These are phyloP conservation scores for Gaeumannomyces tritici DNA, from an alignment of 2,329 filamentous ascomycete genomes.

Conservation along the genomic window DNA sequence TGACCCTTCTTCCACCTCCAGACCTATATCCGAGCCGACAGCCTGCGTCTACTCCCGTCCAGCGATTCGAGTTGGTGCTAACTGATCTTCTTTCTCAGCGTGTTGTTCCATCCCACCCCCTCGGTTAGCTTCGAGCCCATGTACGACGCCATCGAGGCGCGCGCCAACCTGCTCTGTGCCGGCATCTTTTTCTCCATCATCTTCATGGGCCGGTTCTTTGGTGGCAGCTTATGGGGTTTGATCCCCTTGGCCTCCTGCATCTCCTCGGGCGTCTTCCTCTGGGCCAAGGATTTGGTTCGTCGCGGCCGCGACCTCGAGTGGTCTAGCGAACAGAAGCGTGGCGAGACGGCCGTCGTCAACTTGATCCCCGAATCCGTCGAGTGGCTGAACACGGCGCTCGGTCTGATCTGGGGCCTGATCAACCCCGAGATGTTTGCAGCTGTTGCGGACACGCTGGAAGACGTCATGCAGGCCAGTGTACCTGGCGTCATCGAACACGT, in stretches of 20 bases:
- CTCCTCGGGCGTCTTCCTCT: slow-evolving; percentile 72
- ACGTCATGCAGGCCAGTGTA: slow-evolving; percentile 94
- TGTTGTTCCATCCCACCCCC: slow-evolving; percentile 91
- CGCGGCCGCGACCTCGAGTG: slow-evolving; percentile 80
- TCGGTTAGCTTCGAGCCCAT: slow-evolving; percentile 84
- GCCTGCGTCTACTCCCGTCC: too few species aligned
- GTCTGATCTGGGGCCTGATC: slow-evolving; percentile 79
- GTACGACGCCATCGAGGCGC: slow-evolving; percentile 65
- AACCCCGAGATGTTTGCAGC: slow-evolving; percentile 93
- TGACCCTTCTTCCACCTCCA: too few species aligned
- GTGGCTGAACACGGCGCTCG: slow-evolving; percentile 89
- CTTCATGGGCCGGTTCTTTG: slow-evolving; percentile 69
- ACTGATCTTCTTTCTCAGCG: too few species aligned
- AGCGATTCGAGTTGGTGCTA: too few species aligned
- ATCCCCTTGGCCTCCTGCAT: slow-evolving; percentile 65
- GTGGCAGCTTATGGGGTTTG: slow-evolving; percentile 66
- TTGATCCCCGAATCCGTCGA: slow-evolving; percentile 87
- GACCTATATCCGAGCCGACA: too few species aligned
- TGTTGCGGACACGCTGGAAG: slow-evolving; percentile 86
- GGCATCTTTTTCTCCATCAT: slow-evolving; percentile 66
- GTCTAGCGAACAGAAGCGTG: slow-evolving; percentile 76
- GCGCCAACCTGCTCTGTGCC: slow-evolving; percentile 59
- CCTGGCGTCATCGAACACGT: slow-evolving; percentile 90
- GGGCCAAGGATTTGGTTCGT: slow-evolving; percentile 78
- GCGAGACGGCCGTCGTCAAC: slow-evolving; percentile 77